Conservation (phyloP, 805 yeast species). For the Blastobotrys attinorum region DNA sequence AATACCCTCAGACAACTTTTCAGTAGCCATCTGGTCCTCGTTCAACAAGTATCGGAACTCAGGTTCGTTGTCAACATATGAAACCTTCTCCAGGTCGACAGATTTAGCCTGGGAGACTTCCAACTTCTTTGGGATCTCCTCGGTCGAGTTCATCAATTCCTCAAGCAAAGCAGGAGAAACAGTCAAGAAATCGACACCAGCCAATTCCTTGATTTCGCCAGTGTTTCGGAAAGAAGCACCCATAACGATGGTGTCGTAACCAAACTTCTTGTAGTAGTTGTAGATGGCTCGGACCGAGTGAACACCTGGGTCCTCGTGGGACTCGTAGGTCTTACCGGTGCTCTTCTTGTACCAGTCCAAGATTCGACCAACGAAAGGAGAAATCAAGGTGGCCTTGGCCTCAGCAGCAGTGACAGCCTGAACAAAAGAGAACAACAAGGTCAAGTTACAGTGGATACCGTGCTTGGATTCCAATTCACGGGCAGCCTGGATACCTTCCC, state of each 20-base stretch:
- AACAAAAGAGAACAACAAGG: slow-evolving; percentile 85
- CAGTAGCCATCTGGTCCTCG: slow-evolving; percentile 98
- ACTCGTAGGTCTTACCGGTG: slow-evolving; percentile 80
- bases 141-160: slow-evolving; percentile 72
- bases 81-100: slow-evolving; percentile 56
- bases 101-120: slow-evolving; percentile 56
- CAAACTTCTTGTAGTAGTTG: slow-evolving; percentile 97
- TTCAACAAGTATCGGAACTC: slow-evolving; percentile 83
- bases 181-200: slow-evolving; percentile 95
- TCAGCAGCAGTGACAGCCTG: slow-evolving; percentile 99
- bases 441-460: slow-evolving; percentile 90
- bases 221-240: slow-evolving; percentile 99
- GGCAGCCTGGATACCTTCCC: slow-evolving; percentile 99
- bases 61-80: slow-evolving; percentile 79
- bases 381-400: slow-evolving; percentile 89
- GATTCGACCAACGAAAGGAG: slow-evolving; percentile 99
- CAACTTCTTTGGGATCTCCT: slow-evolving; percentile 71
- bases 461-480: slow-evolving; percentile 85
- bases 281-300: slow-evolving; percentile 75
- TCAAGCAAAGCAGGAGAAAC: slow-evolving; percentile 90
- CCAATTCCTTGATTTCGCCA: slow-evolving; percentile 92
- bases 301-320: slow-evolving; percentile 93
- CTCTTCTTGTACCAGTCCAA: slow-evolving; percentile 95
- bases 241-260: slow-evolving; percentile 97
- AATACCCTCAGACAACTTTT: slow-evolving; percentile 96